A percentile compares a stretch with the other conserved stretches of the same genome.
phyloP scores from a whole-genome alignment of 2,329 filamentous ascomycete species.

The Sclerotinia minor region DNA sequence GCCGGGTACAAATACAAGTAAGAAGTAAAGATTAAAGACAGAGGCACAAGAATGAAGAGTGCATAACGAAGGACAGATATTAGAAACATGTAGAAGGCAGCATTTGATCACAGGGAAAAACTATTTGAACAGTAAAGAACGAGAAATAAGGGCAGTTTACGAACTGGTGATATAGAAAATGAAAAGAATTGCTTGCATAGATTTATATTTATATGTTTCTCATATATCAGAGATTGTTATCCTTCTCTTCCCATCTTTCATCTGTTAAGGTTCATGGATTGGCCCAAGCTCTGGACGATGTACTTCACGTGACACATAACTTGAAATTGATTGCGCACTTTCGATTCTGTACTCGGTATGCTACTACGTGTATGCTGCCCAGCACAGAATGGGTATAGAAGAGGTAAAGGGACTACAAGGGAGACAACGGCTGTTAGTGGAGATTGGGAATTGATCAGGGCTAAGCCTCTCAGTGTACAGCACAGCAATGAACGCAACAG shows the following conservation, averaged over 20 bases:
- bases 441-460: background rate
- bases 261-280: too few relatives aligned
- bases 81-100: constrained; percentile 41
- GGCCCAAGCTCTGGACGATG: too few relatives aligned
- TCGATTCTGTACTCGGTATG: too few relatives aligned
- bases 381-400: too few relatives aligned
- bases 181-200: background rate
- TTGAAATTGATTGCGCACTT: too few relatives aligned
- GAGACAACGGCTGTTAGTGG: too few relatives aligned
- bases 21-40: constrained; percentile 68
- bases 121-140: background rate
- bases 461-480: too few relatives aligned
- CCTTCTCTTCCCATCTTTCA: background rate
- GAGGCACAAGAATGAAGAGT: constrained; percentile 56
- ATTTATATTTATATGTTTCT: background rate
- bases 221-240: background rate
- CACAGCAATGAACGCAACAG: too few relatives aligned
- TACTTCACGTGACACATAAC: too few relatives aligned
- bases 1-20: constrained; percentile 89
- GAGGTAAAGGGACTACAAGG: too few relatives aligned
- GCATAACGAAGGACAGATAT: constrained; percentile 40
- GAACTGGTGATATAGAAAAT: background rate
- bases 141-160: background rate
- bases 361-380: too few relatives aligned
- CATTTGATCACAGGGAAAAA: constrained; percentile 28